These are phyloP conservation scores for Coprinopsis marcescibilis DNA, from an alignment of 768 basidiomycete species.

Conservation along the genomic window DNA sequence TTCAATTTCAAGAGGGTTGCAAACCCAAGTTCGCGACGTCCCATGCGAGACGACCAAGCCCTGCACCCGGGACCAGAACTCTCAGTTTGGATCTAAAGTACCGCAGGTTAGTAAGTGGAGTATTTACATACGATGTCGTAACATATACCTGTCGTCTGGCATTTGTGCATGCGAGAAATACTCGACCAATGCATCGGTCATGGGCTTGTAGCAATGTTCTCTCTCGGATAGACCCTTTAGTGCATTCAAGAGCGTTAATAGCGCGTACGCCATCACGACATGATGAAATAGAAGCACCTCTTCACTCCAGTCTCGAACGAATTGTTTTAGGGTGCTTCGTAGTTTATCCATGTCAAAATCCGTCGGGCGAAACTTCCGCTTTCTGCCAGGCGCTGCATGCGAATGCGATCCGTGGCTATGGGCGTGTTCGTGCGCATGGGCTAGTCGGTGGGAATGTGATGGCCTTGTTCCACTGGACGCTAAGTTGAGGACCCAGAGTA, in stretches of 20 bases:
- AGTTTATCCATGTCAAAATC: constrained; percentile 88
- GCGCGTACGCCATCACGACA: too few species aligned
- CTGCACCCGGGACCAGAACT: constrained; percentile 88
- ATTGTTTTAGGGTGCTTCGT: constrained; percentile 86
- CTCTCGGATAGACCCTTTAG: constrained; percentile 70
- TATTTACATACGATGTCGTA: constrained; percentile 10
- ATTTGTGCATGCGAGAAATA: constrained; percentile 54
- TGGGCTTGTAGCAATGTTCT: constrained; percentile 73
- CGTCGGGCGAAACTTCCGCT: constrained; percentile 41
- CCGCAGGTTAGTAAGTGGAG: constrained; percentile 4
- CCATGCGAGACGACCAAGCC: constrained; percentile 82
- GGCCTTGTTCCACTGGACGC: constrained; percentile 17
- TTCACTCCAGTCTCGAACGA: constrained; percentile 89
- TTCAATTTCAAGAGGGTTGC: constrained; percentile 11
- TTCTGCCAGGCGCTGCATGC: constrained; percentile 17
- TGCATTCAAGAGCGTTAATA: constrained; percentile 1
- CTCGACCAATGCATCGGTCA: constrained; percentile 65
- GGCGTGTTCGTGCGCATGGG: constrained; percentile 21
- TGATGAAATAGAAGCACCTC: constrained; percentile 44
- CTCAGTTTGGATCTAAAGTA: constrained; percentile 46
- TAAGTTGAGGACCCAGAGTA: not conserved
- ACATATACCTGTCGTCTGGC: constrained; percentile 43
- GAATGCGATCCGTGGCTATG: constrained; percentile 31
- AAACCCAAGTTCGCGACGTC: constrained; percentile 80
- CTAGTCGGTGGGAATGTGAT: constrained; percentile 11